A percentile compares a stretch with the other conserved stretches of the same genome.
phyloP scores from a whole-genome alignment of 768 basidiomycete species.

The Lactarius tabidus region DNA sequence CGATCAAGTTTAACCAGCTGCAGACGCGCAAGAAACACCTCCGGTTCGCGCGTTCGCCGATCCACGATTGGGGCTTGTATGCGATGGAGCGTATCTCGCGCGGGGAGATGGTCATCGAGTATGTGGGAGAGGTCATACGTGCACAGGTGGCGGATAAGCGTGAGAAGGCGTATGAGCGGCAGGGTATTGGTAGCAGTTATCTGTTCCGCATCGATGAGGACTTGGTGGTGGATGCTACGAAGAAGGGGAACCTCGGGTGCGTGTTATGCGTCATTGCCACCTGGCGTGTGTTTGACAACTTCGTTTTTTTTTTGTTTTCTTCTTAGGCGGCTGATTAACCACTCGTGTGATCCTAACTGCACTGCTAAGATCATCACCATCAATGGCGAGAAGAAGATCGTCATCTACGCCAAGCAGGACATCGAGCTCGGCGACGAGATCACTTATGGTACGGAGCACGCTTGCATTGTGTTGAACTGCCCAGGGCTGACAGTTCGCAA shows the following conservation, averaged over 20 bases:
- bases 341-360: slow-evolving; percentile 95
- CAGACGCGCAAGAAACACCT: slow-evolving; percentile 98
- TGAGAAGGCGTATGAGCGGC: slow-evolving; percentile 94
- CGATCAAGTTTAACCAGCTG: slow-evolving; percentile 98
- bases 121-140: slow-evolving; percentile 95
- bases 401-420: slow-evolving; percentile 96
- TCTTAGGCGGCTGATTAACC: slow-evolving; percentile 90
- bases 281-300: not conserved
- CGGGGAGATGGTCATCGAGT: slow-evolving; percentile 99
- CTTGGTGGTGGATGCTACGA: slow-evolving; percentile 96
- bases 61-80: slow-evolving; percentile 98
- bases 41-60: slow-evolving; percentile 89
- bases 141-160: slow-evolving; percentile 95
- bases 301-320: not conserved
- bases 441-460: slow-evolving; percentile 75
- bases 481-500: slow-evolving; percentile 1
- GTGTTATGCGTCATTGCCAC: slow-evolving; percentile 33
- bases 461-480: not conserved
- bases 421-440: slow-evolving; percentile 98
- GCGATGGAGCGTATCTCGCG: slow-evolving; percentile 93
- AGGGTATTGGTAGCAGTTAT: slow-evolving; percentile 97
- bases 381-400: slow-evolving; percentile 94
- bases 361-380: slow-evolving; percentile 90
- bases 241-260: slow-evolving; percentile 97
- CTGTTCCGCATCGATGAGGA: slow-evolving; percentile 98